Base-by-base conservation (phyloP, 148 eudicot genomes). In the Euryodendron excelsum region DNA sequence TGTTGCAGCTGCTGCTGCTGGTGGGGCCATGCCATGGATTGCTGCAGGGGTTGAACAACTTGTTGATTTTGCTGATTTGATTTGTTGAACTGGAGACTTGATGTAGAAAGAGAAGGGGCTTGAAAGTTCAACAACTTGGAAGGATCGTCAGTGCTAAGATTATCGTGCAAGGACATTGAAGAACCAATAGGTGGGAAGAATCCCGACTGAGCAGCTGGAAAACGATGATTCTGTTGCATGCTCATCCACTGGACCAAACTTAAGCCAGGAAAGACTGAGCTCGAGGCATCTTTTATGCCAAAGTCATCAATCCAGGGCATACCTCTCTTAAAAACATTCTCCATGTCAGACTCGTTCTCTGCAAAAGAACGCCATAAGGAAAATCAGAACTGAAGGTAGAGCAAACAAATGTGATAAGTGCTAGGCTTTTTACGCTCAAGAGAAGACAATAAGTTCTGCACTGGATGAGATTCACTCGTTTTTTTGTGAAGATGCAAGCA, bases 221-320 rank as follows among this genome's bases (percentile, higher is more conserved):
- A 77, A 75, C 89, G 98, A 68, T 90, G 82, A 86, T 90, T 90
- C 76, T 93, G 99, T 73, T 94, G 98, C 97, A 95, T 95, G 86
- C 85, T 91, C 98, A 95, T 95, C 98, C 98, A 95, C 81, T 95
- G 98, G 25, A 91, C 98, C 41, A 95, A 84, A 81, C 93, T 93
- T 85, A 95, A 78, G 47, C 98, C 98, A 23, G 98, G 98, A 68
- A 93, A 88, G 39, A 93, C 82, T 4, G 99, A 91, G 87, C 85
- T 90, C 11, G 97, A 83, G 78, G 91, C 85, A 79, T 96, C 99
- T 84, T 91, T 96, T 80, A 89, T 82, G 66, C 93, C 92, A 69
- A 88, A 86, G 34, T 93, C 94, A 78, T 95, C 96, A 63, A 91
- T 84, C 98, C 98, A 95, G 41, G 99, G 96, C 98, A 95, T 90